These are phyloP conservation scores for Suillus spraguei DNA, from an alignment of 768 basidiomycete species.

Conservation along the genomic window DNA sequence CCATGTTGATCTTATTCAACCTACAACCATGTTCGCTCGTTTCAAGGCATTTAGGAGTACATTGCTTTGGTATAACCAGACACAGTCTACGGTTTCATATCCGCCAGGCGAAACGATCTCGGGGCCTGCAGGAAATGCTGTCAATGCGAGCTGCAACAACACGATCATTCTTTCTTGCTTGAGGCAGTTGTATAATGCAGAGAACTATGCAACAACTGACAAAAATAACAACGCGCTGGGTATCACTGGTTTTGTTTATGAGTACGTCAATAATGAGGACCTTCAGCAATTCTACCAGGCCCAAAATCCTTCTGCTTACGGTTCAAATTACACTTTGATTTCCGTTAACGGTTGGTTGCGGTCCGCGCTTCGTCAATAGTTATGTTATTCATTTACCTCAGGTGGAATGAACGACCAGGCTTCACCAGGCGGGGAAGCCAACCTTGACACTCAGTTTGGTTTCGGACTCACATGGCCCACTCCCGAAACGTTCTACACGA, in stretches of 20 bases:
- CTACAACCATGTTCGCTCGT: too few species aligned
- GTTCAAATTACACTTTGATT: conserved; percentile 53
- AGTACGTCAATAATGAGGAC: conserved; percentile 55
- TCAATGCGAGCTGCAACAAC: conserved; percentile 17
- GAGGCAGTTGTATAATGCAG: conserved; percentile 56
- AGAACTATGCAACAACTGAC: conserved; percentile 45
- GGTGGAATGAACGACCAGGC: conserved; percentile 66
- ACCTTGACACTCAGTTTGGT: conserved; percentile 49
- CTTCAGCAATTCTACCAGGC: conserved; percentile 52
- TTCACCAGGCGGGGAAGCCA: conserved; percentile 52
- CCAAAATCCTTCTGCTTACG: conserved; percentile 50
- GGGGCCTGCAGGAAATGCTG: background rate
- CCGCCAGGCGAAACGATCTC: background rate
- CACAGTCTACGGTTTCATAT: background rate
- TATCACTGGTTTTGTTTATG: too few species aligned
- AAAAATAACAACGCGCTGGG: conserved; percentile 51
- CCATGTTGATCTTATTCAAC: too few species aligned
- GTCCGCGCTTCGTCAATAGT: background rate
- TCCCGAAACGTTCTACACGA: conserved; percentile 60
- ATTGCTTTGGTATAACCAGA: background rate
- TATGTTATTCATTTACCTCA: conserved; percentile 27
- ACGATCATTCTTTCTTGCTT: conserved; percentile 57
- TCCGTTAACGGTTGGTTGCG: conserved; percentile 52
- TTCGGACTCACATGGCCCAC: conserved; percentile 69
- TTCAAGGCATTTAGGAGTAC: background rate